Percentiles rank a stretch among this genome's conserved stretches.
Conservation (phyloP, 208 protist genomes). For the Phytomonas sp. region DNA sequence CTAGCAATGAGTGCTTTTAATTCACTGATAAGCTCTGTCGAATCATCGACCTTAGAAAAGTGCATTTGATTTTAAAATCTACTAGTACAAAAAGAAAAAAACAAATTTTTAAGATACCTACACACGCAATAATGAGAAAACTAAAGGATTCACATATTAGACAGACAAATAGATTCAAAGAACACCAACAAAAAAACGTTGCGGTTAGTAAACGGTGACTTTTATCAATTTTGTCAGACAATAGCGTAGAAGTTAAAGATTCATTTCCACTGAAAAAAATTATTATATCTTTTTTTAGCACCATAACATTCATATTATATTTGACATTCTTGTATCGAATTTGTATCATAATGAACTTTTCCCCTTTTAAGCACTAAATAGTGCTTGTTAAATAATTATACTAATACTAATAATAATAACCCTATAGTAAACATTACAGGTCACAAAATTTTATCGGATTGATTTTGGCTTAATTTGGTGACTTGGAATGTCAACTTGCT, state of each 20-base stretch:
- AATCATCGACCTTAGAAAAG: slow-evolving; percentile 33
- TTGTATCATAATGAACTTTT: not conserved
- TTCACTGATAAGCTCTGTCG: slow-evolving; percentile 74
- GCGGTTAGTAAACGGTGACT: not conserved
- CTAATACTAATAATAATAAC: slow-evolving; percentile 4
- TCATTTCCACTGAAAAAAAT: not conserved
- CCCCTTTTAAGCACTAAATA: not conserved
- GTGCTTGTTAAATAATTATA: slow-evolving; percentile 6
- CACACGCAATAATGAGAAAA: not conserved
- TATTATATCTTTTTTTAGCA: not conserved
- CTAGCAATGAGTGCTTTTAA: slow-evolving; percentile 68
- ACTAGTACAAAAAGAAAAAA: slow-evolving; percentile 3
- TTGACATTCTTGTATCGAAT: not conserved
- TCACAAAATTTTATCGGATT: slow-evolving; percentile 36
- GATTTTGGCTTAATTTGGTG: slow-evolving; percentile 80
- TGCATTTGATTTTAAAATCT: slow-evolving; percentile 9
- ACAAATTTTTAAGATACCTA: not conserved
- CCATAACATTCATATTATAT: slow-evolving; percentile 4
- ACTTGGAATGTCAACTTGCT: slow-evolving; percentile 51
- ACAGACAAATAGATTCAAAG: not conserved
- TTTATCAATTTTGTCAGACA: not conserved
- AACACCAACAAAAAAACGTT: not conserved
- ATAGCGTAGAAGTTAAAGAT: not conserved
- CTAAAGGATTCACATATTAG: not conserved
- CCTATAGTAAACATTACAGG: not conserved